Evolutionary conservation across 1,284 basidiomycete species (phyloP), one percentile per base, ranked within the genome.

Genomic region (Malassezia dermatis): DNA sequence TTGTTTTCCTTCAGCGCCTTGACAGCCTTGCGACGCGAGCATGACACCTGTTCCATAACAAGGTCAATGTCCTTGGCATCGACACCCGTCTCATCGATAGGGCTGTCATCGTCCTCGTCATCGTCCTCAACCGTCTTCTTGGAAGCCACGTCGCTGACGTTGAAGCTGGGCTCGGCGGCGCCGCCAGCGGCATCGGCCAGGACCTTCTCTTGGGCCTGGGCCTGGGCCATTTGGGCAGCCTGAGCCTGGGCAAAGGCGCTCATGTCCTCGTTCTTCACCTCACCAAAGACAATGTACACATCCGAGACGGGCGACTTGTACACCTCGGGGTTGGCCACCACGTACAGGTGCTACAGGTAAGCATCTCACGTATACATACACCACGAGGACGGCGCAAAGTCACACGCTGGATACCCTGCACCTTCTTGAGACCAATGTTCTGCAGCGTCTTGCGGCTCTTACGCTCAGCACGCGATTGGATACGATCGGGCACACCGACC

Each of bases 201-300:
- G 30, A 60, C 53, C 47, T 59, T 49, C 56, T 88, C 86, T 62
- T 76, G 68, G 15, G 68, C 69, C 61, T 69, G 63, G 49, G 67
- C 69, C 53, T 81, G 79, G 41, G 84, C 82, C 66, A 89, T 81
- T 74, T 89, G 88, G 49, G 86, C 85, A 60, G 88, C 85, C 57
- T 82, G 82, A 57, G 90, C 77, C 76, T 89, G 87, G 57, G 86
- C 86, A 66, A 86, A 83, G 45, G 84, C 82, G 77, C 84, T 85
- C 81, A 88, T 87, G 77, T 95, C 90, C 79, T 95, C 90, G 65
- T 88, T 83, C 85, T 88, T 94, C 65, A 89, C 90, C 80, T 98
- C 93, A 67, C 93, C 93, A 69, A 96, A 98, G 63, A 98, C 89
- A 75, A 98, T 89, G 82, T 98, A 96, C 78, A 86, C 89, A 78